These are phyloP conservation scores for Didymella sp. DNA, from an alignment of 2,329 filamentous ascomycete genomes.

Conservation along the genomic window DNA sequence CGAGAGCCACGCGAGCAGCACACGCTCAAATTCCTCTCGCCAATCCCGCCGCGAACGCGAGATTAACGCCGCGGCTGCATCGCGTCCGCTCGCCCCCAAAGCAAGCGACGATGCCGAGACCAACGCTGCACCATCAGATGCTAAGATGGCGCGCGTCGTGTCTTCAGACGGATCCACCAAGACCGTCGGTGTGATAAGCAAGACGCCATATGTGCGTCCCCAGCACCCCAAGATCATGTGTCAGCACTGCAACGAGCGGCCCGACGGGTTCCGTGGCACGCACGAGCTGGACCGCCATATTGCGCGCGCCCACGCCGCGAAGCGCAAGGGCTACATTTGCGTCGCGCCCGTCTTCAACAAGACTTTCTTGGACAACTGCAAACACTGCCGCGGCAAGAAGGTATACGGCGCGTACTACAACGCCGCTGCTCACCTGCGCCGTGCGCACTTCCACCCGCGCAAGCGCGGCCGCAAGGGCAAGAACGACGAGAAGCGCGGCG, in stretches of 20 bases:
- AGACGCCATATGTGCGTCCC: conserved; percentile 67
- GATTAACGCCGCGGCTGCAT: conserved; percentile 56
- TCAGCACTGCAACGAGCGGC: conserved; percentile 71
- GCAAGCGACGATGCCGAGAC: conserved; percentile 35
- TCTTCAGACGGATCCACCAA: conserved; percentile 62
- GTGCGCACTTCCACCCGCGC: conserved; percentile 82
- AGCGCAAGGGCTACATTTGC: conserved; percentile 68
- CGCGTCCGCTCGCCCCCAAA: conserved; percentile 60
- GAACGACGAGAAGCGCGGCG: conserved; percentile 65
- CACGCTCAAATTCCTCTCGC: conserved; percentile 53
- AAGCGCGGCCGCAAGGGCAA: conserved; percentile 64
- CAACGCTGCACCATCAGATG: conserved; percentile 46
- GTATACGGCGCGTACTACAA: conserved; percentile 94
- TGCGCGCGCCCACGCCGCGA: conserved; percentile 69
- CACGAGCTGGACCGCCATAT: conserved; percentile 69
- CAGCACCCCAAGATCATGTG: conserved; percentile 77
- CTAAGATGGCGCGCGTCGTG: conserved; percentile 60
- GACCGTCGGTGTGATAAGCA: conserved; percentile 59
- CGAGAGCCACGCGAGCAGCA: conserved; percentile 52
- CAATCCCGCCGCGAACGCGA: conserved; percentile 58
- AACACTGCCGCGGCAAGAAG: conserved; percentile 78
- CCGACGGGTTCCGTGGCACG: conserved; percentile 82
- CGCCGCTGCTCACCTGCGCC: conserved; percentile 85
- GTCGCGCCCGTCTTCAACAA: conserved; percentile 64
- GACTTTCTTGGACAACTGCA: conserved; percentile 79